Conservation (phyloP, 2,329 filamentous ascomycete species). For the Penicillium aurantiogriseum region DNA sequence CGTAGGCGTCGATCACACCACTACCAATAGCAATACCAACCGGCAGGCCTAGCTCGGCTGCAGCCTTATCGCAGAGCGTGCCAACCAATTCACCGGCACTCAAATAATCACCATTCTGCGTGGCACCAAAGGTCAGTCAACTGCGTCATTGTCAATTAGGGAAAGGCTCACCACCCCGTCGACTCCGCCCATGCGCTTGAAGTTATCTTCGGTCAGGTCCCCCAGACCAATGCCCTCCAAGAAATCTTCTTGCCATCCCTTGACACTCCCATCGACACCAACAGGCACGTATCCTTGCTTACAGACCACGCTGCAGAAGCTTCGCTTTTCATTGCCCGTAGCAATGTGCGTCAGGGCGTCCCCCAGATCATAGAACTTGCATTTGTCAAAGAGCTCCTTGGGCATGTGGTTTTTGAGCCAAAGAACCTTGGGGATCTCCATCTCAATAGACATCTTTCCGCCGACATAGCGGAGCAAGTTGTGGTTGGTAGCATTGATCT, state of each 20-base stretch:
- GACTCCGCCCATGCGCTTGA: slow-evolving; percentile 90
- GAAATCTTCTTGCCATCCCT: slow-evolving; percentile 98
- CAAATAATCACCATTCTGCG: slow-evolving; percentile 83
- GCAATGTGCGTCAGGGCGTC: slow-evolving; percentile 94
- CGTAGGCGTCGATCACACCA: slow-evolving; percentile 97
- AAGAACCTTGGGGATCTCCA: slow-evolving; percentile 97
- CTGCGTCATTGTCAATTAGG: slow-evolving; percentile 17
- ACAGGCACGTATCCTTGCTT: slow-evolving; percentile 97
- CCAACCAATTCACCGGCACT: slow-evolving; percentile 92
- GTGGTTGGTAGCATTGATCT: slow-evolving; percentile 90
- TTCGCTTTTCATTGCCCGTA: slow-evolving; percentile 85
- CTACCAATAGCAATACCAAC: slow-evolving; percentile 89
- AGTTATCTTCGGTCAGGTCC: slow-evolving; percentile 80
- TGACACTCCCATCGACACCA: slow-evolving; percentile 95
- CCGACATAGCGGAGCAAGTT: slow-evolving; percentile 94
- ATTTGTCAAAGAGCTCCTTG: slow-evolving; percentile 79
- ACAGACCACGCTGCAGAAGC: slow-evolving; percentile 93
- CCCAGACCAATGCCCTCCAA: slow-evolving; percentile 80
- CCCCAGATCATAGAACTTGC: slow-evolving; percentile 94
- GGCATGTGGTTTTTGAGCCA: slow-evolving; percentile 99
- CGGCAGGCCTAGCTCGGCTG: slow-evolving; percentile 76
- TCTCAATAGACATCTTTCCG: slow-evolving; percentile 98
- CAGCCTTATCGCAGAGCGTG: slow-evolving; percentile 77
- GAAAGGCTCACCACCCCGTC: slow-evolving; percentile 80
- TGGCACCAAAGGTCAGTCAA: slow-evolving; percentile 10